Base-by-base conservation (phyloP, 1,139 yeast genomes). In the Torulaspora pretoriensis region DNA sequence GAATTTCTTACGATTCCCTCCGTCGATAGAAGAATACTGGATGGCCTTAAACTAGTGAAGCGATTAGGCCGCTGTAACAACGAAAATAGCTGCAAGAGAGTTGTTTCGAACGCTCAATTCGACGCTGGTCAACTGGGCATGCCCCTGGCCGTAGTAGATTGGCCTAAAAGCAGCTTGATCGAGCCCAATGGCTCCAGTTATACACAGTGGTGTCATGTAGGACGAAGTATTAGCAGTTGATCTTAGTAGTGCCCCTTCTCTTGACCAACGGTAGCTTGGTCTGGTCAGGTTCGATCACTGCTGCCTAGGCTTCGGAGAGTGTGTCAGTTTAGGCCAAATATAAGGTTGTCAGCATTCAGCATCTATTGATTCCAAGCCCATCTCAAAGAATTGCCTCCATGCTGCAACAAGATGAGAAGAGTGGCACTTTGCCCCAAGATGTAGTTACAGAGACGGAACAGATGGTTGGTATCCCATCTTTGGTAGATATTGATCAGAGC, bases 331-430 rank as follows among this genome's bases (percentile, higher is more conserved):
- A 10, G 22, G 7, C 5, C 3, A 7, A 5, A 19, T 19, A 19
- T 19, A 19, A 19, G 22, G 22, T 19, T 19, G 7, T 5, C 22
- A 19, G 22, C 22, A 7, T 19, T 19, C 5, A 7, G 22, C 5
- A 19, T 19, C 22, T 7, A 19, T 6, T 19, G 22, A 19, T 19
- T 19, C 2, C 22, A 19, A 19, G 3, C 22, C 22, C 22, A 19
- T 4, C 22, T 19, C 16, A 13, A 27, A 25, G 26, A 24, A 12
- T 17, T 8, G 27, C 17, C 7, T 13, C 24, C 29, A 40, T 40
- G 43, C 35, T 40, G 16, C 43, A 40, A 27, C 30, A 40, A 27
- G 43, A 40, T 25, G 41, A 31, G 17, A 24, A 14, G 25, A 17
- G 32, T 16, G 35, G 25, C 26, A 30, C 16, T 12, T 13, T 31